These are phyloP conservation scores for Calocera viscosa DNA, from an alignment of 768 basidiomycete species.

Conservation along the genomic window DNA sequence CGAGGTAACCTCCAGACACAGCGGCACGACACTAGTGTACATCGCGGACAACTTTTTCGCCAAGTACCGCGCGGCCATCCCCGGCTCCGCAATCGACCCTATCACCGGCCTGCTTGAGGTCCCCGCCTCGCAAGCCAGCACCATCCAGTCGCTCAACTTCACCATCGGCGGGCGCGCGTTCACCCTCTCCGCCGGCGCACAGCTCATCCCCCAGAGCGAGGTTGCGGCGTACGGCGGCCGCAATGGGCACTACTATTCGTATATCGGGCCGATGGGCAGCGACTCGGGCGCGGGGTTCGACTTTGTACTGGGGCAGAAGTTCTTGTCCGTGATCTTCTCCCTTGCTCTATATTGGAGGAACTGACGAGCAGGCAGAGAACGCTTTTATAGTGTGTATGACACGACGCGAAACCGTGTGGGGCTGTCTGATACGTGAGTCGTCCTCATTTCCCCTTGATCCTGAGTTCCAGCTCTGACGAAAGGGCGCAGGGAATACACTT, in stretches of 20 bases:
- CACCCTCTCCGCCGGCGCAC: neutral
- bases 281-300: neutral
- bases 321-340: neutral
- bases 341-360: neutral
- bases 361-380: neutral
- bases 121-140: neutral
- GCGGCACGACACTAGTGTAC: neutral
- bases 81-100: neutral
- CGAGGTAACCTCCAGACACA: neutral
- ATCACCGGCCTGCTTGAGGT: neutral
- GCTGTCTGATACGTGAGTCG: neutral
- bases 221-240: neutral
- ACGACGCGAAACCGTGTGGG: neutral
- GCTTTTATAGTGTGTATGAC: neutral
- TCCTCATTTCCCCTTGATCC: neutral
- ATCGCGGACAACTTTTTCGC: neutral
- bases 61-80: neutral
- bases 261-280: neutral
- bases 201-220: neutral
- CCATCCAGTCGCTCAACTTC: neutral
- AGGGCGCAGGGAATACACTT: neutral
- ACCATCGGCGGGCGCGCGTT: neutral
- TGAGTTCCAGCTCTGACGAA: neutral
- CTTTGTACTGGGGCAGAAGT: neutral
- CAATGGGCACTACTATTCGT: neutral